Evolutionary conservation across 805 yeast genomes (phyloP), one percentile per base, ranked within the genome.

Genomic region (Kodamaea sagamina): DNA sequence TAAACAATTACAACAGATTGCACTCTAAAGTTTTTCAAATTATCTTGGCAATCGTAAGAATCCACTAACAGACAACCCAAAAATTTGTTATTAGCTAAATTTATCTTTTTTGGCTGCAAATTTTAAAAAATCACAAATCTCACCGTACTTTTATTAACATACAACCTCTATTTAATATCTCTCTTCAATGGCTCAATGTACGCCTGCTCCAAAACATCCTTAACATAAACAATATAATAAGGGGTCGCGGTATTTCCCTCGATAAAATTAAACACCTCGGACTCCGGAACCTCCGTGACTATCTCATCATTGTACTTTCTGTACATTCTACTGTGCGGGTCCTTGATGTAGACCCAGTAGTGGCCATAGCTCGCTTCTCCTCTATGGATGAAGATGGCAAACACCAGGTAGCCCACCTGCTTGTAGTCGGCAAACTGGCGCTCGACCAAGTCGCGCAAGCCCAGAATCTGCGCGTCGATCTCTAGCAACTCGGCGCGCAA

Each of bases 351-450:
- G 12, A 92, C 79, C 97, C 98, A 93, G 63, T 93, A 93, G 63
- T 93, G 99, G 2, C 99, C 99, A 58, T 87, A 92, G 40, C 89
- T 82, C 0, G 97, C 98, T 55, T 89, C 95, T 5, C 99, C 99
- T 39, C 97, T 72, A 62, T 93, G 99, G 37, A 93, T 89, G 58
- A 93, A 93, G 5, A 92, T 82, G 0, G 98, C 95, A 67, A 90
- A 92, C 9, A 93, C 73, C 0, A 86, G 75, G 63, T 92, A 93
- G 0, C 90, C 95, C 21, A 83, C 74, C 38, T 73, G 65, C 39
- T 73, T 76, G 64, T 85, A 78, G 6, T 71, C 69, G 13, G 72
- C 71, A 58, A 86, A 93, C 52, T 86, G 93, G 22, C 62, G 63
- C 15, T 77, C 68, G 6, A 89, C 77, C 36, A 68, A 67, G 1